Evolutionary conservation across 2,329 filamentous ascomycete species (phyloP), one percentile per base, ranked within the genome.

Genomic region (Myrmaecium sp.): DNA sequence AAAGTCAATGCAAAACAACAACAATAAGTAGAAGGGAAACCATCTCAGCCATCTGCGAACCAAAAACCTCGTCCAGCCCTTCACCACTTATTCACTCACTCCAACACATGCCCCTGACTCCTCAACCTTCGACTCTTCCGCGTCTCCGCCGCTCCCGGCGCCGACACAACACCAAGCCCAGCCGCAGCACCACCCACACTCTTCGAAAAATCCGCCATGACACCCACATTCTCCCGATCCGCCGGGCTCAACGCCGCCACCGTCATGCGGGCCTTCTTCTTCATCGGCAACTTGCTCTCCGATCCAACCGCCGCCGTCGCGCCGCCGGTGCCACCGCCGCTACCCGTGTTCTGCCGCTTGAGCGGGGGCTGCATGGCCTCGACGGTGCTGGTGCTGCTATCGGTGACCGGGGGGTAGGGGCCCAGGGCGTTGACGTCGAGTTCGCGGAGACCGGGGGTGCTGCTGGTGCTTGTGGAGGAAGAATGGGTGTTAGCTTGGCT

Each of bases 371-470:
- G 6, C 44, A 37, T 25, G 35, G 34, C 21, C 34, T 42, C 14
- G 28, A 17, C 28, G 48, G 47, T 9, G 42, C 43, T 14, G 39
- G 37, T 25, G 45, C 49, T 21, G 40, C 33, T 28, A 52, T n/a
- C n/a, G n/a, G n/a, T n/a, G n/a, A n/a, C n/a, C n/a, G n/a, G n/a
- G n/a, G n/a, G n/a, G n/a, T n/a, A n/a, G 21, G 43, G 42, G 16
- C 36, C 33, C 20, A 57, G 39, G 25, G 52, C 40, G 31, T 62
- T 63, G 50, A 58, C 48, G 37, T 62, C 58, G n/a, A 62, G 44
- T 36, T 62, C 58, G 27, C 58, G 49, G 11, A 62, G 44, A 30
- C 53, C 49, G 17, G 34, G 29, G 14, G 33, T 32, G 6, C 43
- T 28, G 30, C 30, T 42, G 30, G 40, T 44, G 42, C 37, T 36